A percentile compares a stretch with the other conserved stretches of the same genome.
These are phyloP conservation scores for Xylariaceae sp. DNA, from an alignment of 2,329 filamentous ascomycete genomes.

Conservation along the genomic window DNA sequence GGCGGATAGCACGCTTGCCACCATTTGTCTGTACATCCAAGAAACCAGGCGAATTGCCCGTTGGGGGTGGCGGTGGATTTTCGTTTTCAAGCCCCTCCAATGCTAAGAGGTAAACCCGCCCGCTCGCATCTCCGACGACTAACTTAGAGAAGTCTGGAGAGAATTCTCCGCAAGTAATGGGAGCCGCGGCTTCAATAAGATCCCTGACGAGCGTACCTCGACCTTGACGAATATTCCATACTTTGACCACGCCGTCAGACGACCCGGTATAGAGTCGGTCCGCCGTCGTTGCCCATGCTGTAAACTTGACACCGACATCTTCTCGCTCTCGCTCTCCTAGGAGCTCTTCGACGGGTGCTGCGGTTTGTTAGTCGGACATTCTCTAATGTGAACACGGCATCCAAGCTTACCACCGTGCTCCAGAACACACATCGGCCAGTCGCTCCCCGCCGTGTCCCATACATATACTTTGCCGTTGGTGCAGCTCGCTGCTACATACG, in stretches of 20 bases:
- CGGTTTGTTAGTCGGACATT: constrained; percentile 5
- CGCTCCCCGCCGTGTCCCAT: constrained; percentile 57
- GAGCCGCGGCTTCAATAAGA: constrained; percentile 51
- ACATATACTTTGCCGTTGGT: constrained; percentile 60
- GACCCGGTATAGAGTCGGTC: constrained; percentile 61
- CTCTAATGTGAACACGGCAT: constrained; percentile 30
- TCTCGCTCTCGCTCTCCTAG: constrained; percentile 48
- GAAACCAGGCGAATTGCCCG: constrained; percentile 26
- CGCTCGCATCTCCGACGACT: constrained; percentile 58
- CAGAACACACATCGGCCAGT: constrained; percentile 53
- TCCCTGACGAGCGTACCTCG: constrained; percentile 46
- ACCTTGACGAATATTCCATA: constrained; percentile 54
- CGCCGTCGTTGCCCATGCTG: constrained; percentile 54
- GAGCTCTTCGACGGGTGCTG: constrained; percentile 35
- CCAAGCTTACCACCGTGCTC: constrained; percentile 45
- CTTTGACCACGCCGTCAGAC: constrained; percentile 59
- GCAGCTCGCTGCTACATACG: constrained; percentile 57
- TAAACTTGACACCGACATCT: constrained; percentile 61
- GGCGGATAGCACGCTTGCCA: constrained; percentile 37
- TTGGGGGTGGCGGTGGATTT: constrained; percentile 27
- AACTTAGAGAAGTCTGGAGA: constrained; percentile 53
- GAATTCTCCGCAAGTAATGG: constrained; percentile 56
- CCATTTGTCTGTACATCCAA: constrained; percentile 36
- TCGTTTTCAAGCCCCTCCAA: constrained; percentile 44
- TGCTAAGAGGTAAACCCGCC: constrained; percentile 54